Percentiles rank a stretch among this genome's conserved stretches.
Conservation (phyloP, 805 yeast genomes). For the Lachancea fermentati region DNA sequence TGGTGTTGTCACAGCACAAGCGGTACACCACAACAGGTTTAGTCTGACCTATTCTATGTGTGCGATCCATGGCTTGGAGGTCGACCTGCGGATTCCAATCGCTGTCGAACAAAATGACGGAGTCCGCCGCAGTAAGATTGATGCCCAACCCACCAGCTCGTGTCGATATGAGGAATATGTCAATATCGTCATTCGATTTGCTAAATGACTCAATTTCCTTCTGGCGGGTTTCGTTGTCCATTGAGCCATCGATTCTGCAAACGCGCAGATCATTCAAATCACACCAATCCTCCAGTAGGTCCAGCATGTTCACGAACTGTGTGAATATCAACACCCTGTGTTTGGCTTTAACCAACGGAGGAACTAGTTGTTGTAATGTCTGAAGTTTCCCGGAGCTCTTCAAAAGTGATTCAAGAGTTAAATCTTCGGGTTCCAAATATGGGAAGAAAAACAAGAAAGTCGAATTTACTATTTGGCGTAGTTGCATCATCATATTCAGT, state of each 20-base stretch:
- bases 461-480: conserved; percentile 78
- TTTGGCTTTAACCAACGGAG: conserved; percentile 39
- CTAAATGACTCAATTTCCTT: conserved; percentile 49
- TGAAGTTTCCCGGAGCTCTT: conserved; percentile 67
- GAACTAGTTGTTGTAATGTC: conserved; percentile 57
- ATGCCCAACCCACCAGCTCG: conserved; percentile 95
- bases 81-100: conserved; percentile 99
- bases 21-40: conserved; percentile 80
- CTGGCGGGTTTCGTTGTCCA: conserved; percentile 60
- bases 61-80: conserved; percentile 92
- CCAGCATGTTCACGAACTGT: conserved; percentile 82
- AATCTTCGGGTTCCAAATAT: conserved; percentile 42
- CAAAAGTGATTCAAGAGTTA: conserved; percentile 39
- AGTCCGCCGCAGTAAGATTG: conserved; percentile 79
- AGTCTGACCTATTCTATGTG: conserved; percentile 87
- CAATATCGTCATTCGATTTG: conserved; percentile 29
- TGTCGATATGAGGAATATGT: conserved; percentile 74
- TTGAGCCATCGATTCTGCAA: conserved; percentile 74
- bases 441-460: conserved; percentile 84
- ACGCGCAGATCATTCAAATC: conserved; percentile 39
- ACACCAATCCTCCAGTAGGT: conserved; percentile 72
- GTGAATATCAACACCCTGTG: conserved; percentile 81
- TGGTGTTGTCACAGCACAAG: conserved; percentile 67
- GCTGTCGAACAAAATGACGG: conserved; percentile 83
- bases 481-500: conserved; percentile 73